Evolutionary conservation across 352 stramenopile genomes (phyloP).

Genomic region (Phytophthora fragariaefolia): DNA sequence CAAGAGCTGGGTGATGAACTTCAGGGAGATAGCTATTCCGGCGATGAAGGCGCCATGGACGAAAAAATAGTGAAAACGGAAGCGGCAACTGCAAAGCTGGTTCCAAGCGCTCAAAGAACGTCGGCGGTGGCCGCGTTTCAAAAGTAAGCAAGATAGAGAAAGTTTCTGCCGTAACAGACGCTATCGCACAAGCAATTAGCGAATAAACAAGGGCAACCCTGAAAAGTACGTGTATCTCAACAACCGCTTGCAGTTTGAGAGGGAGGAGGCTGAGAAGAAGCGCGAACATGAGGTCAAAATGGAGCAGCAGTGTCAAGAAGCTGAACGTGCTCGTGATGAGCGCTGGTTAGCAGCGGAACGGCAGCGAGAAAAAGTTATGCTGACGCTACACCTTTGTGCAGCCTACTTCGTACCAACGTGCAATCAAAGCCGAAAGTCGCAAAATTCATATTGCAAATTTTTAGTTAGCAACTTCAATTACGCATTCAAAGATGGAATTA

Average conservation of each 20-base stretch:
- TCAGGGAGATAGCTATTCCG: background rate
- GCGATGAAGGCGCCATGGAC: background rate
- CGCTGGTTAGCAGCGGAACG: background rate
- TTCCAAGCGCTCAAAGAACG: background rate
- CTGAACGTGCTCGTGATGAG: background rate
- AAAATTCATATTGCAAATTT: too few relatives aligned
- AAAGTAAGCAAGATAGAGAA: background rate
- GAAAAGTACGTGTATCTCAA: background rate
- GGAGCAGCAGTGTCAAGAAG: background rate
- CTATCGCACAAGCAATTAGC: background rate
- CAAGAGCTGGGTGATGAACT: slow-evolving; percentile 9
- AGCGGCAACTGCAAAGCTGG: too few relatives aligned
- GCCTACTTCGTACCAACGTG: too few relatives aligned
- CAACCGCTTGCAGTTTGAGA: background rate
- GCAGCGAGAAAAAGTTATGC: background rate
- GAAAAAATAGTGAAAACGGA: too few relatives aligned
- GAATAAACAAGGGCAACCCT: background rate
- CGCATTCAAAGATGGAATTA: too few relatives aligned
- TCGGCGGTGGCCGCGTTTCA: background rate
- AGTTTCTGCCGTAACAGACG: background rate
- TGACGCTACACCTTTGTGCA: too few relatives aligned
- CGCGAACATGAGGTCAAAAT: background rate
- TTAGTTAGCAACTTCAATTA: too few relatives aligned
- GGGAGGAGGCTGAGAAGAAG: background rate
- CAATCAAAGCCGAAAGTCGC: too few relatives aligned